Percentiles rank a stretch among this genome's conserved stretches.
Evolutionary conservation across 192 early-diverging fungal genomes (phyloP).

Genomic region (Jimgerdemannia flammicorona): DNA sequence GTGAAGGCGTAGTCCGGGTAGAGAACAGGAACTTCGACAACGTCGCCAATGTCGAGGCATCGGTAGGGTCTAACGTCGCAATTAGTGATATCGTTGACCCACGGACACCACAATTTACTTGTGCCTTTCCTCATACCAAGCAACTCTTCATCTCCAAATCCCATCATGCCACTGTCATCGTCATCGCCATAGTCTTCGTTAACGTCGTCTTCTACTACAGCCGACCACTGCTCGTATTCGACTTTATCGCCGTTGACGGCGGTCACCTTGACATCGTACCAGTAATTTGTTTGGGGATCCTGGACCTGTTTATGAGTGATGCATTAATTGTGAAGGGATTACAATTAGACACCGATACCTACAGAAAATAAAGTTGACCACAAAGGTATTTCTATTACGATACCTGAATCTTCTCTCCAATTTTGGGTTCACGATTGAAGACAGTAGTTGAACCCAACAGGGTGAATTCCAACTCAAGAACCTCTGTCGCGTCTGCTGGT

Average conservation of each 20-base stretch:
- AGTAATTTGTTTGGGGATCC: background rate
- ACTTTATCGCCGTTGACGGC: slow-evolving; percentile 7
- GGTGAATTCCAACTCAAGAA: slow-evolving; percentile 4
- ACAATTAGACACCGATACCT: too few species aligned
- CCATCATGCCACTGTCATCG: background rate
- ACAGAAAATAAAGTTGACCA: too few species aligned
- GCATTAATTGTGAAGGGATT: too few species aligned
- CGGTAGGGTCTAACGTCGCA: slow-evolving; percentile 12
- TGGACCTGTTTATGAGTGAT: background rate
- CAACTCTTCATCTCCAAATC: background rate
- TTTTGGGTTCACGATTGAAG: slow-evolving; percentile 12
- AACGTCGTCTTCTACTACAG: background rate
- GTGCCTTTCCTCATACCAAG: background rate
- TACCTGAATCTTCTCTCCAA: slow-evolving; percentile 17
- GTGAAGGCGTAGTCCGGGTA: slow-evolving; percentile 9
- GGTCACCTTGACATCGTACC: slow-evolving; percentile 15
- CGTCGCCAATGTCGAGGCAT: slow-evolving; percentile 13
- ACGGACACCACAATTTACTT: slow-evolving; percentile 8
- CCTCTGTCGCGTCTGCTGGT: background rate
- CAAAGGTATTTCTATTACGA: too few species aligned
- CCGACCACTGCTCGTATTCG: background rate
- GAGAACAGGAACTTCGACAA: slow-evolving; percentile 9
- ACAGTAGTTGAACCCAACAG: slow-evolving; percentile 9
- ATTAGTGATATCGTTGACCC: background rate
- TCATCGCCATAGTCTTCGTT: background rate